Conservation (phyloP, 352 stramenopile species). For the Phytophthora agathidicida region DNA sequence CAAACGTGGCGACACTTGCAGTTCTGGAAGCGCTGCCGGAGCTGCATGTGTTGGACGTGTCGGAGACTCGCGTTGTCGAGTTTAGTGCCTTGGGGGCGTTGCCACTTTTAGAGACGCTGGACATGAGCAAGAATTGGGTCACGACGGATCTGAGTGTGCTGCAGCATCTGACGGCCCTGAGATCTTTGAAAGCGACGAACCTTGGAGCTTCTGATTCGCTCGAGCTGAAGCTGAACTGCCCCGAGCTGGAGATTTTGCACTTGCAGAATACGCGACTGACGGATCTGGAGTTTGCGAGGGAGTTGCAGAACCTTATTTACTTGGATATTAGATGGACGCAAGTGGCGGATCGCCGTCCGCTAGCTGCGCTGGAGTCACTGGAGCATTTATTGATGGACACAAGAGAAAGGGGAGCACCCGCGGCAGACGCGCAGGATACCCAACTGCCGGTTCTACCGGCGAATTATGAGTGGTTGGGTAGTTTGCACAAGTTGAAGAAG, state of each 20-base stretch:
- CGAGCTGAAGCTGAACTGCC: conserved; percentile 34
- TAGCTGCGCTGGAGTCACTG: conserved; percentile 35
- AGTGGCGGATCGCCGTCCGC: conserved; percentile 36
- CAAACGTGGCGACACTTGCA: conserved; percentile 35
- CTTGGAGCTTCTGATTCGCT: conserved; percentile 41
- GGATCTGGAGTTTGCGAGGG: conserved; percentile 40
- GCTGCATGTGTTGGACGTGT: conserved; percentile 47
- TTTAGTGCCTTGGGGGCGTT: conserved; percentile 34
- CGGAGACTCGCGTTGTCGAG: conserved; percentile 46
- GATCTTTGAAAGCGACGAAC: conserved; percentile 44
- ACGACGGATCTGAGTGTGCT: conserved; percentile 35
- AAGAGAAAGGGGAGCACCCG: conserved; percentile 19
- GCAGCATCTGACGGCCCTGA: conserved; percentile 31
- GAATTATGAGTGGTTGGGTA: conserved; percentile 38
- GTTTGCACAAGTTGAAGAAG: conserved; percentile 42
- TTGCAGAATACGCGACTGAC: conserved; percentile 51
- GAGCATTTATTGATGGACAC: conserved; percentile 53
- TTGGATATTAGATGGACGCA: conserved; percentile 56
- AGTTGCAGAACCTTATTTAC: conserved; percentile 29
- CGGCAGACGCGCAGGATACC: background rate
- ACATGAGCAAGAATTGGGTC: conserved; percentile 60
- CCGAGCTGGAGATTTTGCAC: conserved; percentile 39
- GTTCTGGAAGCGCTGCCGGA: conserved; percentile 34
- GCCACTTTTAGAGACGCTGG: conserved; percentile 36
- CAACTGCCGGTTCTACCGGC: background rate